Conservation (phyloP, 192 early-diverging fungal genomes). For the Piromyces finnis region DNA sequence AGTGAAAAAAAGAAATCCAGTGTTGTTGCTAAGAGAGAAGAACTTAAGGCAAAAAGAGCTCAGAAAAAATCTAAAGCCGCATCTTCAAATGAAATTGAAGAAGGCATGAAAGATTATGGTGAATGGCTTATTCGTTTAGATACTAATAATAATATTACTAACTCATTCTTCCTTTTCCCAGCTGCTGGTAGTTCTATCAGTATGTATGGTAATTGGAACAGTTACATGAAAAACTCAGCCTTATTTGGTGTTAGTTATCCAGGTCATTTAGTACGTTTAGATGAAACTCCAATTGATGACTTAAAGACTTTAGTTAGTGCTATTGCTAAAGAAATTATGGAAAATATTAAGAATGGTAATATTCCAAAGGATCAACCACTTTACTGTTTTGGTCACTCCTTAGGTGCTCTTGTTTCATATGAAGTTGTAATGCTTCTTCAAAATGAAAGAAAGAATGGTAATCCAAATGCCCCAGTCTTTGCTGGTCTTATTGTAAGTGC, state of each 20-base stretch:
- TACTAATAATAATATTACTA: background rate
- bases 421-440: background rate
- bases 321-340: background rate
- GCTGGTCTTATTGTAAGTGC: background rate
- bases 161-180: background rate
- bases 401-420: background rate
- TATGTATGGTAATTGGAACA: background rate
- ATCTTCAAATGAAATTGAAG: background rate
- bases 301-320: background rate
- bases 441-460: background rate
- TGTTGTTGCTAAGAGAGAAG: background rate
- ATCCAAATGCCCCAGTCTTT: background rate
- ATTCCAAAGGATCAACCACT: background rate
- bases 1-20: background rate
- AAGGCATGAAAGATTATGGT: background rate
- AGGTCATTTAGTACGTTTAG: background rate
- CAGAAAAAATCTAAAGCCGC: background rate
- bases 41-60: background rate
- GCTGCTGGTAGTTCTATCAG: background rate
- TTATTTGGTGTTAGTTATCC: background rate
- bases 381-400: background rate
- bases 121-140: background rate
- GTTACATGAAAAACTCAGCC: background rate
- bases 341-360: background rate
- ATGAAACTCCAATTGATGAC: background rate